Evolutionary conservation across 805 yeast genomes (phyloP).

Genomic region (Ogataea trehaloabstinens): DNA sequence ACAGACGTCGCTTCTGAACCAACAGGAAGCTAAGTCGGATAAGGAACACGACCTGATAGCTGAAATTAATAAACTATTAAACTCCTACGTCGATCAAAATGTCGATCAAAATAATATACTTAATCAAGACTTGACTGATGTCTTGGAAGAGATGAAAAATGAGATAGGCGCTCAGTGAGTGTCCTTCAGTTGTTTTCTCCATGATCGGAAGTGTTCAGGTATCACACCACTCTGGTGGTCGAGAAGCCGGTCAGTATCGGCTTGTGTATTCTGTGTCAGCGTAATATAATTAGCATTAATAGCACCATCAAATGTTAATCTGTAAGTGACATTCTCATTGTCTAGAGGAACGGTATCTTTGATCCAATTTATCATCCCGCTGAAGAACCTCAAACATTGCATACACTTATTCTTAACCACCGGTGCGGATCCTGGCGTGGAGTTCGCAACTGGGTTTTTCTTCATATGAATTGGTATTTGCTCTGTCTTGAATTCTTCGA

Average conservation of each 20-base stretch:
- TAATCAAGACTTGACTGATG: conserved; percentile 11
- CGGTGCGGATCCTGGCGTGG: conserved; percentile 23
- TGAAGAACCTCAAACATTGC: conserved; percentile 82
- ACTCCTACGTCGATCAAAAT: conserved; percentile 15
- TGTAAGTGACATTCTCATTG: conserved; percentile 49
- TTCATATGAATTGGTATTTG: conserved; percentile 73
- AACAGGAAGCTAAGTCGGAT: conserved; percentile 11
- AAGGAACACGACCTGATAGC: conserved; percentile 17
- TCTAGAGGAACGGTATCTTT: conserved; percentile 49
- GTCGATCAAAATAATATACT: conserved; percentile 16
- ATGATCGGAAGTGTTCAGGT: conserved; percentile 48
- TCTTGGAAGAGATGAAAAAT: conserved; percentile 13
- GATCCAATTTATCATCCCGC: conserved; percentile 81
- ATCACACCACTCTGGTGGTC: conserved; percentile 43
- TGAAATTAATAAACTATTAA: conserved; percentile 20
- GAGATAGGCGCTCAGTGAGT: neutral
- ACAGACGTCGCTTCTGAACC: conserved; percentile 46
- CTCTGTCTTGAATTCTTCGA: conserved; percentile 76
- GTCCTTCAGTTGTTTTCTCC: conserved; percentile 41
- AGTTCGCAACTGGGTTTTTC: conserved; percentile 36
- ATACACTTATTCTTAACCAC: conserved; percentile 61
- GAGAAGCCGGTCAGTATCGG: conserved; percentile 23
- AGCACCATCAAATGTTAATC: conserved; percentile 52
- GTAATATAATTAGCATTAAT: conserved; percentile 48
- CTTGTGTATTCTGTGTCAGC: conserved; percentile 44